phyloP scores from a whole-genome alignment of 2,329 filamentous ascomycete genomes.

The Fusarium bulbicola region DNA sequence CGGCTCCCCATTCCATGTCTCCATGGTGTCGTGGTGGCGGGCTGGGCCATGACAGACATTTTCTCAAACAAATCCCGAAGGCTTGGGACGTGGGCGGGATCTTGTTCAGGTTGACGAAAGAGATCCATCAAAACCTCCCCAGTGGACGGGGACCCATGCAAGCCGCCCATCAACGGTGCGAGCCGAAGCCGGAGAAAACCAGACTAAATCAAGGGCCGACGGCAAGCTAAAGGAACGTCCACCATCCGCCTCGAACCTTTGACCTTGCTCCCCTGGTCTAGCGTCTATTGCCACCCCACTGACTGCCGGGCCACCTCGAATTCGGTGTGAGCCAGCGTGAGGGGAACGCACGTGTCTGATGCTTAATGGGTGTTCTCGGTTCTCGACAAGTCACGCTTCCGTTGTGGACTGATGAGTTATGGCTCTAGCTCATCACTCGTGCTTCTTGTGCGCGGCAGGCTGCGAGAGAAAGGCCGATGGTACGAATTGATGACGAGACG shows the following conservation, averaged over 20 bases:
- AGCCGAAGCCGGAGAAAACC: constrained; percentile 49
- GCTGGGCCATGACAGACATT: constrained; percentile 24
- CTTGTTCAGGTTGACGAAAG: constrained; percentile 38
- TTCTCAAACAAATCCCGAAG: constrained; percentile 40
- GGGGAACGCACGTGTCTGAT: constrained; percentile 47
- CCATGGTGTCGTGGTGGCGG: constrained; percentile 29
- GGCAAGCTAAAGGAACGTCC: constrained; percentile 37
- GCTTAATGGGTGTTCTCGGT: constrained; percentile 45
- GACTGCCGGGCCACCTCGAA: constrained; percentile 25
- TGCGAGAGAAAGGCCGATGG: constrained; percentile 5
- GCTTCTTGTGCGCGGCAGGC: constrained; percentile 11
- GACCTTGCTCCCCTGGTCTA: constrained; percentile 36
- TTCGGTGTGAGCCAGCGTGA: constrained; percentile 27
- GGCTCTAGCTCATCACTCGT: constrained; percentile 25
- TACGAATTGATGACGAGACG: constrained; percentile 30
- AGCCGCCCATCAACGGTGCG: constrained; percentile 49
- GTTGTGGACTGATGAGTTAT: constrained; percentile 22
- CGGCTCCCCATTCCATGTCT: constrained; percentile 12
- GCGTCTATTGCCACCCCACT: constrained; percentile 34
- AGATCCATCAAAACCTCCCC: constrained; percentile 34
- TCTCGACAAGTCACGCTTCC: constrained; percentile 32
- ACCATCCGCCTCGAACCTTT: constrained; percentile 30
- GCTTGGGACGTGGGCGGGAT: constrained; percentile 43
- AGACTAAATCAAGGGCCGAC: constrained; percentile 46
- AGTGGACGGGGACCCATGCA: constrained; percentile 42